Conservation (phyloP, 148 eudicot species). For the Silene uniflora region DNA sequence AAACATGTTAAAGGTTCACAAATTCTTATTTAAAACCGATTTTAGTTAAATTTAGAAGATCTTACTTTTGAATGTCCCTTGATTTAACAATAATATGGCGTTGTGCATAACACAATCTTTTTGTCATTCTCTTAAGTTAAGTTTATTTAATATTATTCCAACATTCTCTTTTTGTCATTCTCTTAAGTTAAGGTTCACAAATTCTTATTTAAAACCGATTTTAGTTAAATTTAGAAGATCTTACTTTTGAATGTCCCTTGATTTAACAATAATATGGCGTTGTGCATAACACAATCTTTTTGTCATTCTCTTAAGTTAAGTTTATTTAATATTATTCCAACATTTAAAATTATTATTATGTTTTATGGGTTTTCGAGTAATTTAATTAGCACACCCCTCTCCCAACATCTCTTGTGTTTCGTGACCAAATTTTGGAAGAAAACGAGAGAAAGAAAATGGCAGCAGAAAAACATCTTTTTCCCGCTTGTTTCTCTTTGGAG, state of each 20-base stretch:
- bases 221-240: background rate
- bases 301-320: background rate
- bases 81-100: background rate
- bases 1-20: too few species aligned
- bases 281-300: too few species aligned
- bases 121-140: too few species aligned
- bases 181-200: too few species aligned
- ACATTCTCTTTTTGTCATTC: too few species aligned
- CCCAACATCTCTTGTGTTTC: slow-evolving; percentile 27
- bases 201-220: too few species aligned
- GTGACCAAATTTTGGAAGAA: slow-evolving; percentile 12
- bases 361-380: slow-evolving; percentile 14
- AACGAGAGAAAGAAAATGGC: background rate
- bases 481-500: slow-evolving; percentile 26
- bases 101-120: too few species aligned
- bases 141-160: background rate
- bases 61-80: background rate
- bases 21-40: too few species aligned
- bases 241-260: background rate
- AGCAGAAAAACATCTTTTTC: slow-evolving; percentile 28
- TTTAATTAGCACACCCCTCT: background rate
- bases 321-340: too few species aligned
- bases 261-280: too few species aligned
- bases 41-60: too few species aligned
- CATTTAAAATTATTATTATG: too few species aligned